Conservation (phyloP, 371 early-diverging fungal genomes). For the Mucor indicus region DNA sequence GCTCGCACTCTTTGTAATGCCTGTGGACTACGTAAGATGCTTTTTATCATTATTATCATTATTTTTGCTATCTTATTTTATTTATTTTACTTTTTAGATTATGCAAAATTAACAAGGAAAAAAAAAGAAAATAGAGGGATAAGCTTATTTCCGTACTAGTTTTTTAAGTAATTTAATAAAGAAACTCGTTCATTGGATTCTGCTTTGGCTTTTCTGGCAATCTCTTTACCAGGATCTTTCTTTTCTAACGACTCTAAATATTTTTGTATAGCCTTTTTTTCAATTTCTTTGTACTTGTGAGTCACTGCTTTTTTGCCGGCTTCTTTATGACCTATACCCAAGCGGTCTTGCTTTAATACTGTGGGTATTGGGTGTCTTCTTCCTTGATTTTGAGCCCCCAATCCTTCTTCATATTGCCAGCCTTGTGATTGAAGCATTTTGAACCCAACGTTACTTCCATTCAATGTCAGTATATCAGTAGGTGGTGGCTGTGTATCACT, state of each 20-base stretch:
- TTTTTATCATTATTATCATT: neutral
- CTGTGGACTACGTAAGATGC: slow-evolving; percentile 60
- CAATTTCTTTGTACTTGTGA: slow-evolving; percentile 19
- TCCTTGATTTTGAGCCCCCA: slow-evolving; percentile 47
- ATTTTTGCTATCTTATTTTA: neutral
- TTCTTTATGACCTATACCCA: slow-evolving; percentile 38
- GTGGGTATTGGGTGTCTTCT: slow-evolving; percentile 50
- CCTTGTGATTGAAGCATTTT: slow-evolving; percentile 50
- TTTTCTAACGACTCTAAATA: neutral
- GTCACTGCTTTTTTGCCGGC: slow-evolving; percentile 23
- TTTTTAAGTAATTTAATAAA: slow-evolving; percentile 9
- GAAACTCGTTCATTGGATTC: slow-evolving; percentile 20
- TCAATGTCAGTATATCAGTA: slow-evolving; percentile 21
- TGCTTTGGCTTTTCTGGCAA: slow-evolving; percentile 16
- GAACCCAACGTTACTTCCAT: slow-evolving; percentile 39
- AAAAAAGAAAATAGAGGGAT: neutral
- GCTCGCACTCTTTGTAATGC: slow-evolving; percentile 68
- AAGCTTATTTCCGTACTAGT: too few species aligned
- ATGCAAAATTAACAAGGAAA: neutral
- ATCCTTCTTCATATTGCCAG: slow-evolving; percentile 53
- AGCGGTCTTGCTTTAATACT: slow-evolving; percentile 43
- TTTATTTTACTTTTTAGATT: too few species aligned
- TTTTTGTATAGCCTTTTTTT: slow-evolving; percentile 11
- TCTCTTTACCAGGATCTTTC: slow-evolving; percentile 24
- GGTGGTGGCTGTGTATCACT: slow-evolving; percentile 1